These are phyloP conservation scores for Rhizopogon salebrosus DNA, from an alignment of 768 basidiomycete species.

Conservation along the genomic window DNA sequence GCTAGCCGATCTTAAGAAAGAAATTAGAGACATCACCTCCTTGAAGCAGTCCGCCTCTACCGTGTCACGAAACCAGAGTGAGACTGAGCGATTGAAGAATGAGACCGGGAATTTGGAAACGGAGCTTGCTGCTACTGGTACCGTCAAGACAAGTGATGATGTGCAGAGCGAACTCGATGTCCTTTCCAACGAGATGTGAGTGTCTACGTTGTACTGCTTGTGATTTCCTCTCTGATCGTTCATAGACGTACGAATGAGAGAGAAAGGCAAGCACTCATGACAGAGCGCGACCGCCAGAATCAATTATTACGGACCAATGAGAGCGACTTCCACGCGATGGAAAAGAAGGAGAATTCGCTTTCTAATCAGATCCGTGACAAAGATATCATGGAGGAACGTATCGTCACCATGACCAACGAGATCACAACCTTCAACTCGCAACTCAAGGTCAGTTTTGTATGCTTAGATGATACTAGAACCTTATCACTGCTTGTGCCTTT, in stretches of 20 bases:
- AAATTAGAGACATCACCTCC: conserved; percentile 52
- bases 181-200: conserved; percentile 63
- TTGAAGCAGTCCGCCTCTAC: conserved; percentile 60
- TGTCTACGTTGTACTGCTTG: not conserved
- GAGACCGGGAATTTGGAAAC: conserved; percentile 64
- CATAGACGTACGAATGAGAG: conserved; percentile 61
- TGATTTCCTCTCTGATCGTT: not conserved
- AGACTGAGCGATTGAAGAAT: conserved; percentile 51
- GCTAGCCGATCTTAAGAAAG: conserved; percentile 48
- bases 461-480: not conserved
- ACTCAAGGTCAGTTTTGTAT: conserved; percentile 41
- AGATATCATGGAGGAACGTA: conserved; percentile 46
- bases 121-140: conserved; percentile 67
- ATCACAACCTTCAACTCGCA: conserved; percentile 37
- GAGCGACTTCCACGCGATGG: conserved; percentile 55
- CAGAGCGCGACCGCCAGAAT: conserved; percentile 60
- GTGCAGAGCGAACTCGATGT: conserved; percentile 74
- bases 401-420: conserved; percentile 56
- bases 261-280: conserved; percentile 49
- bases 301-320: conserved; percentile 49
- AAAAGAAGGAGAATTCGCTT: conserved; percentile 55
- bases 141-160: conserved; percentile 78
- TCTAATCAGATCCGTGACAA: conserved; percentile 56
- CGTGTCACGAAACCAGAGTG: conserved; percentile 53
- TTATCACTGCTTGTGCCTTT: not conserved